Evolutionary conservation across 306 rosid species (phyloP).

Genomic region (Dalbergia cochinchinensis): DNA sequence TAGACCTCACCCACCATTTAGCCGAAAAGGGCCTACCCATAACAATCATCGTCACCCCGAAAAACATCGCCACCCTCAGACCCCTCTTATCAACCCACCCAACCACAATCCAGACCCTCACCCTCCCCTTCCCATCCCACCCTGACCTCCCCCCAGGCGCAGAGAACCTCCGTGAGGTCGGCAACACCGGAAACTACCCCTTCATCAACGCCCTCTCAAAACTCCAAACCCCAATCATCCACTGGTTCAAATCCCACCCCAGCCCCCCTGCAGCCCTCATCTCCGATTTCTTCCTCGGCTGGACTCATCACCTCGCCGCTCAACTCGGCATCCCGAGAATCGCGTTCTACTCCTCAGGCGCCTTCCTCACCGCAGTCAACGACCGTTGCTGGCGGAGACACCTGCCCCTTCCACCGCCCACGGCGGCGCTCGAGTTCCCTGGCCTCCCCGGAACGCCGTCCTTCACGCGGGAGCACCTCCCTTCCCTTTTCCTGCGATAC

Average conservation of each 20-base stretch:
- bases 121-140: slow-evolving; percentile 74
- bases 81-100: slow-evolving; percentile 69
- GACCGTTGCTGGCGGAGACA: slow-evolving; percentile 41
- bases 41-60: slow-evolving; percentile 71
- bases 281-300: slow-evolving; percentile 60
- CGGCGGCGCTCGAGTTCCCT: slow-evolving; percentile 30
- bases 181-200: slow-evolving; percentile 62
- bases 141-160: slow-evolving; percentile 59
- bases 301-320: slow-evolving; percentile 50
- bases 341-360: background rate
- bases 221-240: slow-evolving; percentile 43
- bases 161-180: slow-evolving; percentile 65
- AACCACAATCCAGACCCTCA: slow-evolving; percentile 51
- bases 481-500: slow-evolving; percentile 42
- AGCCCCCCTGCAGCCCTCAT: slow-evolving; percentile 49
- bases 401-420: background rate
- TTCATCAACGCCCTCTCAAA: slow-evolving; percentile 52
- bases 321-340: slow-evolving; percentile 44
- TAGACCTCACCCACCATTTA: slow-evolving; percentile 66
- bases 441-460: slow-evolving; percentile 54
- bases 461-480: slow-evolving; percentile 61
- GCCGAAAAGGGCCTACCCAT: slow-evolving; percentile 49
- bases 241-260: slow-evolving; percentile 47
- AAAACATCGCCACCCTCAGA: slow-evolving; percentile 56
- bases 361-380: slow-evolving; percentile 24